These are phyloP conservation scores for Fusarium fracticaudum DNA, from an alignment of 2,329 filamentous ascomycete genomes.

Conservation along the genomic window DNA sequence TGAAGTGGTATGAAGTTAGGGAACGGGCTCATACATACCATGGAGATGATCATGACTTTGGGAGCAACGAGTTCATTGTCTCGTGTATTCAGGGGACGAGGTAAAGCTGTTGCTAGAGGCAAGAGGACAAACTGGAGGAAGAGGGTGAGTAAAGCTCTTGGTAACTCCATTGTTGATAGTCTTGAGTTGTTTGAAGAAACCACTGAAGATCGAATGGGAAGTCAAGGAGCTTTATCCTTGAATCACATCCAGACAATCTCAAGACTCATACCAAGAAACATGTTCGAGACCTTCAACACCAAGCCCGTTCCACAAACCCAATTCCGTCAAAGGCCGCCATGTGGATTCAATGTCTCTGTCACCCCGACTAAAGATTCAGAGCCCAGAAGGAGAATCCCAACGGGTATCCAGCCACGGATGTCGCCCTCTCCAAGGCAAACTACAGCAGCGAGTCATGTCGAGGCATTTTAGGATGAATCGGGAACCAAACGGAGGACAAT, in stretches of 20 bases:
- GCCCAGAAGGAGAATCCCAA: neutral
- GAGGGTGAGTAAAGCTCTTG: constrained; percentile 4
- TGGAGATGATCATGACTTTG: constrained; percentile 70
- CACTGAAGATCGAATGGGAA: neutral
- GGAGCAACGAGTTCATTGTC: constrained; percentile 53
- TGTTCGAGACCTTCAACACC: constrained; percentile 9
- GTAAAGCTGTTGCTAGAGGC: neutral
- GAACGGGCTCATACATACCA: no score
- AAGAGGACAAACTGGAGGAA: neutral
- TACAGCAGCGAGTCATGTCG: constrained; percentile 15
- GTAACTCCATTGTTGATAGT: constrained; percentile 15
- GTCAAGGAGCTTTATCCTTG: constrained; percentile 8
- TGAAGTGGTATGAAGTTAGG: neutral
- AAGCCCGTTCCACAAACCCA: constrained; percentile 18
- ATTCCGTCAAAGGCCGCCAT: neutral
- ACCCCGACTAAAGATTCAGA: constrained; percentile 17
- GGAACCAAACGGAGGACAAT: constrained; percentile 23
- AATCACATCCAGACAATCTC: no score
- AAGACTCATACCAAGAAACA: neutral
- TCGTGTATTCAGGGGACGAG: neutral
- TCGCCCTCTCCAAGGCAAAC: constrained; percentile 1
- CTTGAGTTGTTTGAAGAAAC: neutral
- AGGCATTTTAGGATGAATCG: neutral
- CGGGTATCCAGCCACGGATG: constrained; percentile 1
- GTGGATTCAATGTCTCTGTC: constrained; percentile 36